Base-by-base conservation (phyloP, 2,329 filamentous ascomycete species). In the Davidsoniella neocaledoniae region DNA sequence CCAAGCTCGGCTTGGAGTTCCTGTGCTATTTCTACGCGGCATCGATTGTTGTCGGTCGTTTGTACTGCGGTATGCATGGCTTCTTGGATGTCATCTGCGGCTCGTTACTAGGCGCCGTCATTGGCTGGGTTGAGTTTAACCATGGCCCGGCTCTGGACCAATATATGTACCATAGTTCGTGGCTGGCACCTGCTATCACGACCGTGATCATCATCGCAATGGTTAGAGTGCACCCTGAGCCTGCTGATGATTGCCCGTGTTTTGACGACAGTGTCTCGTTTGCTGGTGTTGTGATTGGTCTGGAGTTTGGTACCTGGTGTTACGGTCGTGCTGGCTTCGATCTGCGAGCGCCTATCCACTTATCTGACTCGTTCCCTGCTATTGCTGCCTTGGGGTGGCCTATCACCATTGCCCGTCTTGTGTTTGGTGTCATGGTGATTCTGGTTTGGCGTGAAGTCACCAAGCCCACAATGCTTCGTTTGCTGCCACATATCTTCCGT, bases 21-120 rank as follows among this genome's bases (percentile, higher is more conserved):
- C 63, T 85, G 5, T 79, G 82, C 39, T 93, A 91, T 63, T 81
- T 86, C 57, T 98, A 96, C 61, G 86, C 85, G 33, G 67, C 77
- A 10, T 95, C 90, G 23, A 96, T 98, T 60, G 76, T 95, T 39
- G 69, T 96, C 54, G 91, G 91, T 5, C 79, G 91, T 17, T 70
- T 98, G 36, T 96, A 98, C 68, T 98, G 91, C 61, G 91, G 91
- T 54, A 98, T 98, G 91, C 91, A 98, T 65, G 91, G 91, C 9
- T 94, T 96, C 65, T 71, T 91, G 41, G 91, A 98, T 63, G 87
- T 96, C 21, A 66, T 91, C 12, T 64, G 91, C 51, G 91, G 91
- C 5, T 86, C 82, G 49, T 58, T 79, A 12, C 72, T 95, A 50
- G 91, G 91, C 29, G 81, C 79, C 9, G 64, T 74, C 47, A 74